These are phyloP conservation scores for Pythium oligandrum DNA, from an alignment of 352 stramenopile species.

Conservation along the genomic window DNA sequence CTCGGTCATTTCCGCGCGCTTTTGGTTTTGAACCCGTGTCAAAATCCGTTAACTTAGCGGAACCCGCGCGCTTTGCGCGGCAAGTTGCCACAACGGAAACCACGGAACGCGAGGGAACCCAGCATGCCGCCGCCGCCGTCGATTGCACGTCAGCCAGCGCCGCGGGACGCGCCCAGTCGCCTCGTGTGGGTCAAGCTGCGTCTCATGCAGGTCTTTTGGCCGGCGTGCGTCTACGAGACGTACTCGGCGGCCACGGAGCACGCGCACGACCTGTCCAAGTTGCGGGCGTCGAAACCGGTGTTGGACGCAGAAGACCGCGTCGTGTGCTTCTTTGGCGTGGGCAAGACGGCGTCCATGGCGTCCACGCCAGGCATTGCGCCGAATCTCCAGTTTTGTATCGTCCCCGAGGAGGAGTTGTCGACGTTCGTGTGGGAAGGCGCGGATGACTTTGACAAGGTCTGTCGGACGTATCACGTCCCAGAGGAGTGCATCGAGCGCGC, in stretches of 20 bases:
- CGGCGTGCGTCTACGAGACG: conserved; percentile 54
- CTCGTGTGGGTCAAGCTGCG: conserved; percentile 53
- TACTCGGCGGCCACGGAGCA: conserved; percentile 45
- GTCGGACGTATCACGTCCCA: conserved; percentile 21
- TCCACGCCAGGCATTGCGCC: conserved; percentile 24
- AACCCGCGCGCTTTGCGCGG: neutral
- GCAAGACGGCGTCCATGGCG: conserved; percentile 26
- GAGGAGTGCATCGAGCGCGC: conserved; percentile 34
- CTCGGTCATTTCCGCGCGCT: too few relatives aligned
- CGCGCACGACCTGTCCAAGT: conserved; percentile 36
- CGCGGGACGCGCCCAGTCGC: neutral
- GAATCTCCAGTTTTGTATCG: conserved; percentile 47
- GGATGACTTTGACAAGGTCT: conserved; percentile 38
- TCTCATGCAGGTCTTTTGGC: conserved; percentile 60
- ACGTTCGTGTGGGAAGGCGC: conserved; percentile 12
- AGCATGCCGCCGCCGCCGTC: neutral
- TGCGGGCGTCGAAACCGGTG: conserved; percentile 42
- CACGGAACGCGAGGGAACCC: neutral
- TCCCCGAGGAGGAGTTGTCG: conserved; percentile 32
- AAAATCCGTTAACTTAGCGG: conserved; percentile 13
- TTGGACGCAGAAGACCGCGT: conserved; percentile 66
- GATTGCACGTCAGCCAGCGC: neutral
- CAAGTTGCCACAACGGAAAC: conserved; percentile 5
- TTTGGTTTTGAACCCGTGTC: too few relatives aligned
- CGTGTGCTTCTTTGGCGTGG: conserved; percentile 80